Evolutionary conservation across 116 monocot genomes (phyloP), one percentile per base, ranked within the genome.

Genomic region (Phalaenopsis hybrid): DNA sequence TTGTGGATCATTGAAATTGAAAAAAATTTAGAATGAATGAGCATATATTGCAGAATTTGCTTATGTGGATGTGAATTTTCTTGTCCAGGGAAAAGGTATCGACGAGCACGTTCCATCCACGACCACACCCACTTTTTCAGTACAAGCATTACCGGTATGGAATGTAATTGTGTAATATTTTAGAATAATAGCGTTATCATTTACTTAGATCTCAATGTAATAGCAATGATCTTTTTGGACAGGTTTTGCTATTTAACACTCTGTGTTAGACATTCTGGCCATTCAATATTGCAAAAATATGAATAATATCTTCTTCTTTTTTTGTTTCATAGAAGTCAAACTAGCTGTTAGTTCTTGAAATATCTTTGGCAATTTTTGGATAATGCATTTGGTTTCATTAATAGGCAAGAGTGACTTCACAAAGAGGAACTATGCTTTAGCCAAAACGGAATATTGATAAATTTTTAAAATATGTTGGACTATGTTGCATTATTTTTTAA

Each of bases 71-170:
- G 9, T 79, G 45, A 51, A 77, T 58, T 6, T 3, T 84, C 83
- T 80, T 86, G 8, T 87, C 17, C 84, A 99, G 99, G 99, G 59
- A 23, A 13, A 91, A 89, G 81, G 68, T 92, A 69, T 87, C 95
- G 9, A 85, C 78, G 5, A 92, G 85, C 85, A 88, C 90, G 10
- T 99, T 92, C 58, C 88, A 89, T 80, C 92, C 99, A 79, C 86
- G 88, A 86, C 88, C 93, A 65, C 87, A 83, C 0, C 88, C 99
- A 57, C 99, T 99, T 85, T 99, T 99, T 83, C 99, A 99, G 79
- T 99, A 99, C 73, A 90, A 93, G 74, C 86, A 93, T 75, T 99
- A 99, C 86, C 92, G 99, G 99, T 99, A 89, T 72, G 57, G 82
- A 61, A 61, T 61, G 23, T 4, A 61, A 21, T 21, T 13, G 61